Base-by-base conservation (phyloP, 1,139 yeast genomes). In the Meyerozyma elateridarum region DNA sequence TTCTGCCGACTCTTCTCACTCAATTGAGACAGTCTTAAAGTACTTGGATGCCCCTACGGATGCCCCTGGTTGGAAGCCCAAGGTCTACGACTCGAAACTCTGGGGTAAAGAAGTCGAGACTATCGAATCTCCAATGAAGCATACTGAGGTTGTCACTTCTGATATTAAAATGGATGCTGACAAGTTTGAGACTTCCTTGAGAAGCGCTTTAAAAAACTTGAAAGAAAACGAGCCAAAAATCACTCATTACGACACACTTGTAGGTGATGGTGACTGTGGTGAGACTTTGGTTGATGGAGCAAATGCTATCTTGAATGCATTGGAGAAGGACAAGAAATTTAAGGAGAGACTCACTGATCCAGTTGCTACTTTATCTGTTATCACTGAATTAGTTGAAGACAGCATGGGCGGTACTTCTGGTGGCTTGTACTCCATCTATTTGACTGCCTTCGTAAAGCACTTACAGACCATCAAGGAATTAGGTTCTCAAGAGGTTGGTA, bases 381-480 rank as follows among this genome's bases (percentile, higher is more conserved):
- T 68, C 34, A 85, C 96, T 9, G 54, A 51, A 15, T 57, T 83
- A 18, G 87, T 88, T 14, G 96, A 89, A 51, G 81, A 79, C 35
- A 79, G 78, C 20, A 89, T 89, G 97, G 97, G 96, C 33, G 97
- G 97, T 31, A 89, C 97, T 0, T 85, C 95, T 2, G 97, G 97
- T 34, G 97, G 96, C 1, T 61, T 89, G 28, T 89, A 88, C 55
- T 83, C 95, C 3, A 89, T 89, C 36, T 85, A 67, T 58, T 68
- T 89, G 40, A 73, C 85, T 15, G 83, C 88, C 1, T 64, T 83
- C 36, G 76, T 56, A 4, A 61, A 61, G 36, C 41, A 59, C 30
- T 44, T 68, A 21, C 56, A 39, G 20, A 31, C 52, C 1, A 66
- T 79, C 3, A 49, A 71, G 16, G 31, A 46, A 12, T 37, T 44